Evolutionary conservation across 257 asterid genomes (phyloP).

Genomic region (Nemophila menziesii): DNA sequence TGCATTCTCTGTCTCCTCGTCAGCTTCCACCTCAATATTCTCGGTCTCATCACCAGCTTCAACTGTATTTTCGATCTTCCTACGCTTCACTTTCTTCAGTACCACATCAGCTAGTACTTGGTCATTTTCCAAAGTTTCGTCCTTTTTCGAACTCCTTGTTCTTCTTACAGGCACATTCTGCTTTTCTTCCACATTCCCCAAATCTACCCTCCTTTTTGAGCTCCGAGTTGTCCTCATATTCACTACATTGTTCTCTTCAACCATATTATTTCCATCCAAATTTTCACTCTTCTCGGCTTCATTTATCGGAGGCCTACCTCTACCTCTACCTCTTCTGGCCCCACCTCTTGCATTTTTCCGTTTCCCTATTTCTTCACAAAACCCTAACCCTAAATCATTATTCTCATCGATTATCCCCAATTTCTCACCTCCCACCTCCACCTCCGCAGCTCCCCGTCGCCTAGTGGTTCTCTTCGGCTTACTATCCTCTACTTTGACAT

Average conservation of each 20-base stretch:
- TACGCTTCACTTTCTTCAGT: not conserved
- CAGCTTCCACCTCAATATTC: conserved; percentile 1
- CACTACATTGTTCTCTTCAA: not conserved
- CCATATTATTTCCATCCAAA: not conserved
- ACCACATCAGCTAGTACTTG: conserved; percentile 1
- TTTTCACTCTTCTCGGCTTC: not conserved
- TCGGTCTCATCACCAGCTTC: conserved; percentile 4
- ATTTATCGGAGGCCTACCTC: not conserved
- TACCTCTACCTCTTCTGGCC: conserved; percentile 6
- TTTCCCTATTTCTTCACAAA: not conserved
- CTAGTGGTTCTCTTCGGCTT: conserved; percentile 26
- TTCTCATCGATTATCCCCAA: conserved; percentile 32
- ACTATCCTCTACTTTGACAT: conserved; percentile 1
- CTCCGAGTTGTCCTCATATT: not conserved
- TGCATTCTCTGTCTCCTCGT: not conserved
- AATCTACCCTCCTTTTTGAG: conserved; percentile 1
- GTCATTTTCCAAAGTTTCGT: not conserved
- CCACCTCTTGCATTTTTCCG: conserved; percentile 4
- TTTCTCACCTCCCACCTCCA: conserved; percentile 5
- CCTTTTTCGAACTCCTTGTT: conserved; percentile 9
- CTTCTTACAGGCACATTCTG: conserved; percentile 1
- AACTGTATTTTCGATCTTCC: conserved; percentile 3
- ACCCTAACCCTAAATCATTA: conserved; percentile 28
- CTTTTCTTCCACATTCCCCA: conserved; percentile 1
- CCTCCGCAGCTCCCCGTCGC: conserved; percentile 22